phyloP scores from a whole-genome alignment of 2,329 filamentous ascomycete genomes.

The Hypocreales sp. region DNA sequence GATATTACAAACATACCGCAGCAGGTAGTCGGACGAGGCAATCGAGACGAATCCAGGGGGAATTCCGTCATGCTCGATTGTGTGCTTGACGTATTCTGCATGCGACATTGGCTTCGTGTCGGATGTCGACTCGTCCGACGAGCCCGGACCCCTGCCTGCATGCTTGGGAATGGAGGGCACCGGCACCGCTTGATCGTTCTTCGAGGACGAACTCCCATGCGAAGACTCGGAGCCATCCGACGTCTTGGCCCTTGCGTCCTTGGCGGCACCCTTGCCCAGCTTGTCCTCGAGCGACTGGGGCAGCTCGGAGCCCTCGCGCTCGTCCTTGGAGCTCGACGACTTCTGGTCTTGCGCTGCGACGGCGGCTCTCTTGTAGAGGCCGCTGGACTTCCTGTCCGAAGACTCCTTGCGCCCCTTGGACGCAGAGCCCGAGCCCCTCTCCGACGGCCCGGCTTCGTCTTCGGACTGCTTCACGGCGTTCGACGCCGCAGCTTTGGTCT shows the following conservation, averaged over 20 bases:
- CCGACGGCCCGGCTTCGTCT: background rate
- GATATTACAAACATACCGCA: constrained; percentile 31
- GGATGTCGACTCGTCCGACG: background rate
- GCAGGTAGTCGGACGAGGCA: constrained; percentile 35
- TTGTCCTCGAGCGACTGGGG: constrained; percentile 17
- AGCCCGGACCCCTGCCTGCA: too few relatives aligned
- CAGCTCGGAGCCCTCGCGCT: constrained; percentile 13
- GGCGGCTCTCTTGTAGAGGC: constrained; percentile 6
- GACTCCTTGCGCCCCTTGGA: background rate
- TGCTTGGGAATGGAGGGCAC: too few relatives aligned
- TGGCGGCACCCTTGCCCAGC: constrained; percentile 7
- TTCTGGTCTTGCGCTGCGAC: constrained; percentile 5
- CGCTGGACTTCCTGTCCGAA: background rate
- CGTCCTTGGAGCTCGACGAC: constrained; percentile 6
- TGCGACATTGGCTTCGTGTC: constrained; percentile 30
- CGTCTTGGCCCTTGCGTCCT: constrained; percentile 4
- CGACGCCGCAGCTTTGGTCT: too few relatives aligned
- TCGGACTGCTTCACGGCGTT: background rate
- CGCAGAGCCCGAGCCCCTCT: background rate
- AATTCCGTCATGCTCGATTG: constrained; percentile 26
- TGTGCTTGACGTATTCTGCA: constrained; percentile 33
- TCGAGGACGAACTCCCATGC: too few relatives aligned
- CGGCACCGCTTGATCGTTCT: too few relatives aligned
- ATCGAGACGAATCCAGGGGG: constrained; percentile 36
- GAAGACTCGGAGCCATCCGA: background rate